These are phyloP conservation scores for Corynespora cassiicola DNA, from an alignment of 2,329 filamentous ascomycete genomes.

Conservation along the genomic window DNA sequence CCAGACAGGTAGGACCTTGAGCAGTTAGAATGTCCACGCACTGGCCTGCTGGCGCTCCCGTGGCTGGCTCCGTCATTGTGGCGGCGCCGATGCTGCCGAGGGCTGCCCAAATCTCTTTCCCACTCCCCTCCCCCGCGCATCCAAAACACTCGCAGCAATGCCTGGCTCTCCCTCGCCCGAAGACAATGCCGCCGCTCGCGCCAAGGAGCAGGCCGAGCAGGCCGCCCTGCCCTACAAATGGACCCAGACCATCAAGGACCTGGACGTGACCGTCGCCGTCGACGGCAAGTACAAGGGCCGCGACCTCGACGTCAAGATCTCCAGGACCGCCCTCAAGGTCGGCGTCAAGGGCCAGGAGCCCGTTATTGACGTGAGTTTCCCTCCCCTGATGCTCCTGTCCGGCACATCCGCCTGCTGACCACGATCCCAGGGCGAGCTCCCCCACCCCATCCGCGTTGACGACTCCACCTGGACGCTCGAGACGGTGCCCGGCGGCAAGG, in stretches of 20 bases:
- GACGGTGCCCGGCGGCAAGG: constrained; percentile 69
- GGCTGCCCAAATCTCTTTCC: too few relatives aligned
- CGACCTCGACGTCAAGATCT: constrained; percentile 84
- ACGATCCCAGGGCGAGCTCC: constrained; percentile 74
- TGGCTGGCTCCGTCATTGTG: too few relatives aligned
- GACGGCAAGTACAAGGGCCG: constrained; percentile 83
- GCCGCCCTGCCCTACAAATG: constrained; percentile 94
- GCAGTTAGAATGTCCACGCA: too few relatives aligned
- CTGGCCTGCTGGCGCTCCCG: too few relatives aligned
- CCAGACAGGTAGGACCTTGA: too few relatives aligned
- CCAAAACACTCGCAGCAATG: constrained; percentile 30
- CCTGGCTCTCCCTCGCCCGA: constrained; percentile 56
- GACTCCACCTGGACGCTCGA: constrained; percentile 95
- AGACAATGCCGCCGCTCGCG: constrained; percentile 66
- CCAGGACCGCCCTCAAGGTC: constrained; percentile 77
- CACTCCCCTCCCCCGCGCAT: too few relatives aligned
- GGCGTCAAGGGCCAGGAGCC: constrained; percentile 88
- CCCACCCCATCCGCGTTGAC: constrained; percentile 78
- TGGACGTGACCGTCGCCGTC: constrained; percentile 80
- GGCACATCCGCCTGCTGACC: constrained; percentile 11
- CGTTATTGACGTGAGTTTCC: constrained; percentile 72
- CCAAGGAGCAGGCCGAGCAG: constrained; percentile 86
- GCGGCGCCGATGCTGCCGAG: too few relatives aligned
- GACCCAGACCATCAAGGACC: constrained; percentile 88
- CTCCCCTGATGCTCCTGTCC: too few relatives aligned